Evolutionary conservation across 2,329 filamentous ascomycete species (phyloP).

Genomic region (Pseudogymnoascus sp.): DNA sequence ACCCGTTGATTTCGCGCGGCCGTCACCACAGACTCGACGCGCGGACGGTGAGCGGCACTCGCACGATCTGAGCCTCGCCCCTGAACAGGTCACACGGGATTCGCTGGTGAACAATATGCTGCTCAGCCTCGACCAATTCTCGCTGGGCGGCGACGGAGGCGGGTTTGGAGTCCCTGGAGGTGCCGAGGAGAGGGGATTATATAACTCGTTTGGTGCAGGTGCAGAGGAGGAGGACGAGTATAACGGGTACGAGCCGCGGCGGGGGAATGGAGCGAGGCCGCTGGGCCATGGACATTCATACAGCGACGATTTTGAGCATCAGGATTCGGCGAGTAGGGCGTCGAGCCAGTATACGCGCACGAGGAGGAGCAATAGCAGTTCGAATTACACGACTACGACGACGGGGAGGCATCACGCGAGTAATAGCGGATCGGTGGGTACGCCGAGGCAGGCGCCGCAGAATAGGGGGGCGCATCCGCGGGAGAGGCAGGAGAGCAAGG

Average conservation of each 20-base stretch:
- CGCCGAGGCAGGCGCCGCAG: conserved; percentile 28
- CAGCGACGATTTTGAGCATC: conserved; percentile 52
- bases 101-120: conserved; percentile 96
- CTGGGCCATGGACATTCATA: conserved; percentile 45
- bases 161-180: conserved; percentile 21
- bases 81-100: conserved; percentile 70
- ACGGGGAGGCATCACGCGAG: conserved; percentile 15
- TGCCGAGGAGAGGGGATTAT: conserved; percentile 24
- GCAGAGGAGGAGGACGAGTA: not conserved
- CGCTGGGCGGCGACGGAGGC: conserved; percentile 38
- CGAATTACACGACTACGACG: conserved; percentile 52
- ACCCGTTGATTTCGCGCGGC: conserved; percentile 23
- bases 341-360: conserved; percentile 49
- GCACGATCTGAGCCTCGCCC: conserved; percentile 77
- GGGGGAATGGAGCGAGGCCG: conserved; percentile 16
- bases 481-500: conserved; percentile 61
- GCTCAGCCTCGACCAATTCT: conserved; percentile 80
- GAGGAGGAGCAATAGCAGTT: conserved; percentile 73
- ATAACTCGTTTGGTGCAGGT: conserved; percentile 21
- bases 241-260: not conserved
- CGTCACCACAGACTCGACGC: conserved; percentile 13
- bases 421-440: conserved; percentile 25
- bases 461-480: conserved; percentile 40
- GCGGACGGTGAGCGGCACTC: conserved; percentile 26
- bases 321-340: conserved; percentile 45